phyloP scores from a whole-genome alignment of 2,329 filamentous ascomycete genomes.

The Ophiocordyceps camponoti-leonardi region DNA sequence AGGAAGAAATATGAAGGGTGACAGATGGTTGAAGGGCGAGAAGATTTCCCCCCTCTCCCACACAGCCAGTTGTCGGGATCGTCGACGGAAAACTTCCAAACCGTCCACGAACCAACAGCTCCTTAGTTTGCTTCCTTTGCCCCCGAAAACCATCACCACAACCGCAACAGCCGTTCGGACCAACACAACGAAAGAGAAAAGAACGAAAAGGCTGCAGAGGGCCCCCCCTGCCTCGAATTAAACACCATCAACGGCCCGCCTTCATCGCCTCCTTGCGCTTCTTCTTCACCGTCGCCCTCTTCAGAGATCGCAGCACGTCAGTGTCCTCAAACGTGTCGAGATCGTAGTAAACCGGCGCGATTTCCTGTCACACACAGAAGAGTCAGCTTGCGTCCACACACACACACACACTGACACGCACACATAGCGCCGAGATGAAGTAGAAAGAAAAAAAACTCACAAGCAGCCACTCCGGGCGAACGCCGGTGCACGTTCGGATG shows the following conservation, averaged over 20 bases:
- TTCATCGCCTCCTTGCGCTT: slow-evolving; percentile 40
- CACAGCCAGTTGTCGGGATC: too few relatives aligned
- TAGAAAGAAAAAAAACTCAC: slow-evolving; percentile 30
- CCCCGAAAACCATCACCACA: too few relatives aligned
- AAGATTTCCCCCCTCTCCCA: too few relatives aligned
- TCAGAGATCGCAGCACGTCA: slow-evolving; percentile 58
- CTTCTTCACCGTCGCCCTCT: slow-evolving; percentile 40
- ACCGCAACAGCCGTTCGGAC: too few relatives aligned
- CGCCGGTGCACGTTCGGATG: slow-evolving; percentile 79
- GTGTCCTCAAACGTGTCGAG: slow-evolving; percentile 67
- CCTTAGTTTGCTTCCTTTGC: too few relatives aligned
- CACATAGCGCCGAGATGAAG: not conserved
- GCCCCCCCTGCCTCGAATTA: not conserved
- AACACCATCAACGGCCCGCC: slow-evolving; percentile 15
- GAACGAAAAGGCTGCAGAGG: not conserved
- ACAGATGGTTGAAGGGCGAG: too few relatives aligned
- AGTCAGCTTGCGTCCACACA: not conserved
- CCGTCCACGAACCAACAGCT: too few relatives aligned
- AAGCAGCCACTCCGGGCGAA: slow-evolving; percentile 87
- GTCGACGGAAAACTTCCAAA: too few relatives aligned
- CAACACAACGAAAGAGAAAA: too few relatives aligned
- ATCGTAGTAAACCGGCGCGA: slow-evolving; percentile 87
- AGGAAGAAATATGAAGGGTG: too few relatives aligned
- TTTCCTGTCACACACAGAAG: slow-evolving; percentile 43
- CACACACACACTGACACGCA: not conserved